Percentiles rank a stretch among this genome's conserved stretches.
Conservation (phyloP, 257 asterid species). For the Solanum lycopersicoides region DNA sequence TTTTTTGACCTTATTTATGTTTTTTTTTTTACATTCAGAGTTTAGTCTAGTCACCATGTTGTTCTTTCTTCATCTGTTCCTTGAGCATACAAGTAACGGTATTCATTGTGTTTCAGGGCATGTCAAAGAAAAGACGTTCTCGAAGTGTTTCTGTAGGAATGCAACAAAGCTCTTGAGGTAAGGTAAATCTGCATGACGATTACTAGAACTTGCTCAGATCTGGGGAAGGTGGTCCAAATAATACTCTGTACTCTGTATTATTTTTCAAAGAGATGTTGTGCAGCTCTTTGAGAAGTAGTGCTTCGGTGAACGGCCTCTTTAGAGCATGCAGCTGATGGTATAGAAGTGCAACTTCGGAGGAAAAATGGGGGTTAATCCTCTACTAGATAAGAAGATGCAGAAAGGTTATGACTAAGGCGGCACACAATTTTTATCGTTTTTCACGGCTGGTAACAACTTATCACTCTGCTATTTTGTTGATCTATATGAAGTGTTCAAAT, state of each 20-base stretch:
- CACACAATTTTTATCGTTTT: neutral
- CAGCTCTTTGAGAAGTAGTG: neutral
- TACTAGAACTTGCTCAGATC: neutral
- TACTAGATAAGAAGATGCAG: neutral
- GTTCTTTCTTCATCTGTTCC: neutral
- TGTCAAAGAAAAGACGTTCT: slow-evolving; percentile 54
- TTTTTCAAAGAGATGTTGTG: neutral
- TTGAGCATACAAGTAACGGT: neutral
- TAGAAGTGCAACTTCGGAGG: neutral
- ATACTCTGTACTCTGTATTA: neutral
- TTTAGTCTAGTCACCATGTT: neutral
- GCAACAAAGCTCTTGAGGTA: slow-evolving; percentile 36
- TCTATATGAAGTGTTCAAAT: neutral
- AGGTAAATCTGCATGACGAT: neutral
- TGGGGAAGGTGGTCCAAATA: neutral
- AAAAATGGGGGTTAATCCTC: neutral
- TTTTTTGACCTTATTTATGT: neutral
- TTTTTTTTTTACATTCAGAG: neutral
- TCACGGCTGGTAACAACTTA: neutral
- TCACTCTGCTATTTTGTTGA: neutral
- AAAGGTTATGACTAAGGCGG: neutral
- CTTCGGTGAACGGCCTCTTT: neutral
- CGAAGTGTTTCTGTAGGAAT: slow-evolving; percentile 55
- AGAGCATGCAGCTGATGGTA: neutral
- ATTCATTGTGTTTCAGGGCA: slow-evolving; percentile 20